A percentile compares a stretch with the other conserved stretches of the same genome.
These are phyloP conservation scores for Coemansia sp. DNA, from an alignment of 192 early-diverging fungal species.

Conservation along the genomic window DNA sequence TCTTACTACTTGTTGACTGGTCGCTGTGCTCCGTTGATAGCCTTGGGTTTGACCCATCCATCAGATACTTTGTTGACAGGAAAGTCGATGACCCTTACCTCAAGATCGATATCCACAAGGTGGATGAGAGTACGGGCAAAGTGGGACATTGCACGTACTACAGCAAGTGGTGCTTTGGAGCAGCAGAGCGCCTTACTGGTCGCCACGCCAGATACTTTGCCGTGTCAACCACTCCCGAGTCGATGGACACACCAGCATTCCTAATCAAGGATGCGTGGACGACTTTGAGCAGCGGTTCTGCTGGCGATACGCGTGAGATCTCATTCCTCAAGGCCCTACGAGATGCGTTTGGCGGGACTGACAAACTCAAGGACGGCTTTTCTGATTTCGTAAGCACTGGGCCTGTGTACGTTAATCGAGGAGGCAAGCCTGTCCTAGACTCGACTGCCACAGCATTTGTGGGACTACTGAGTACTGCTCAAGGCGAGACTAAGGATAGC, in stretches of 20 bases:
- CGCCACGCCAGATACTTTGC: conserved; percentile 6
- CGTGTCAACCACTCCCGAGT: conserved; percentile 1
- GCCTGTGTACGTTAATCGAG: background rate
- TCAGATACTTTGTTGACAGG: no score
- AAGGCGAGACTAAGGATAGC: background rate
- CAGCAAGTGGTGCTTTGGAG: background rate
- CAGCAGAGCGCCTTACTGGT: background rate
- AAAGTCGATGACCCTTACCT: no score
- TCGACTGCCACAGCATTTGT: background rate
- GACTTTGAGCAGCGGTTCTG: conserved; percentile 24
- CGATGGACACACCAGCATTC: background rate
- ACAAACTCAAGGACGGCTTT: background rate
- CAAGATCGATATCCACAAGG: no score
- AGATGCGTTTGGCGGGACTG: no score
- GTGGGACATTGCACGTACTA: background rate
- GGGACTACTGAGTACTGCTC: background rate
- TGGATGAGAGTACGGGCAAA: background rate
- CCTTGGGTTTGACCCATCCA: no score
- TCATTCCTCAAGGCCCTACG: no score
- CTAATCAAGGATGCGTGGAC: conserved; percentile 21
- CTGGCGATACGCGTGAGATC: background rate
- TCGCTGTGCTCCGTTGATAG: no score
- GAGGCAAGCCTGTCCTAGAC: background rate
- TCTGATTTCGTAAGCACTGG: background rate
- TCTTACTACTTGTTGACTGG: no score